A percentile compares a stretch with the other conserved stretches of the same genome.
Conservation (phyloP, 2,329 filamentous ascomycete genomes). For the Calonectria montana region DNA sequence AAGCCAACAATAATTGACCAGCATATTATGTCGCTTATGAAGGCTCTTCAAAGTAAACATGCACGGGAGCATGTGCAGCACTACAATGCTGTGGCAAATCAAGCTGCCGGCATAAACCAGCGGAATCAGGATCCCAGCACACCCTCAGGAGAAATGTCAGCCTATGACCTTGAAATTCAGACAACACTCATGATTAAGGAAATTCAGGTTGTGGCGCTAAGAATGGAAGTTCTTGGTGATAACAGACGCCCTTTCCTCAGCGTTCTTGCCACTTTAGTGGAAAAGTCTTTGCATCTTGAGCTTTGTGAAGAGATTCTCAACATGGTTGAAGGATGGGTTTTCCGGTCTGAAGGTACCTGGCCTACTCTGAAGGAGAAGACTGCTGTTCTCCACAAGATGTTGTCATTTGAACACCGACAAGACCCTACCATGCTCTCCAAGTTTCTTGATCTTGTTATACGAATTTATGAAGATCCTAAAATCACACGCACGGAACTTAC, state of each 20-base stretch:
- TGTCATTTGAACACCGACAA: constrained; percentile 87
- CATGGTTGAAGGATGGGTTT: constrained; percentile 97
- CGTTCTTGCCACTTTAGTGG: constrained; percentile 92
- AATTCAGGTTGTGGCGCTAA: constrained; percentile 89
- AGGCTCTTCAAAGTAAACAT: constrained; percentile 90
- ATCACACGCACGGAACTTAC: constrained; percentile 95
- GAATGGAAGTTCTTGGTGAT: constrained; percentile 93
- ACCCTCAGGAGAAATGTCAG: constrained; percentile 68
- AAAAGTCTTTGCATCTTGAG: constrained; percentile 88
- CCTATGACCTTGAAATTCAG: constrained; percentile 88
- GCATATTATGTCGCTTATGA: constrained; percentile 90
- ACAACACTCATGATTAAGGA: constrained; percentile 93
- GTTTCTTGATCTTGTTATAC: constrained; percentile 95
- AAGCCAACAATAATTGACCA: constrained; percentile 90
- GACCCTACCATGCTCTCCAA: constrained; percentile 90
- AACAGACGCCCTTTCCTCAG: constrained; percentile 93
- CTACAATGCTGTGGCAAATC: constrained; percentile 69
- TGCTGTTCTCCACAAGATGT: constrained; percentile 98
- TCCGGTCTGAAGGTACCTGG: constrained; percentile 93
- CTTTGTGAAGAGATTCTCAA: constrained; percentile 93
- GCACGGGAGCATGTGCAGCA: constrained; percentile 92
- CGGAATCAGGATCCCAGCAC: constrained; percentile 66
- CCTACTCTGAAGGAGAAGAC: constrained; percentile 99
- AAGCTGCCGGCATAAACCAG: constrained; percentile 56
- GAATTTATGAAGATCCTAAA: constrained; percentile 97